phyloP scores from a whole-genome alignment of 192 early-diverging fungal genomes.

The Podochytrium sp. region DNA sequence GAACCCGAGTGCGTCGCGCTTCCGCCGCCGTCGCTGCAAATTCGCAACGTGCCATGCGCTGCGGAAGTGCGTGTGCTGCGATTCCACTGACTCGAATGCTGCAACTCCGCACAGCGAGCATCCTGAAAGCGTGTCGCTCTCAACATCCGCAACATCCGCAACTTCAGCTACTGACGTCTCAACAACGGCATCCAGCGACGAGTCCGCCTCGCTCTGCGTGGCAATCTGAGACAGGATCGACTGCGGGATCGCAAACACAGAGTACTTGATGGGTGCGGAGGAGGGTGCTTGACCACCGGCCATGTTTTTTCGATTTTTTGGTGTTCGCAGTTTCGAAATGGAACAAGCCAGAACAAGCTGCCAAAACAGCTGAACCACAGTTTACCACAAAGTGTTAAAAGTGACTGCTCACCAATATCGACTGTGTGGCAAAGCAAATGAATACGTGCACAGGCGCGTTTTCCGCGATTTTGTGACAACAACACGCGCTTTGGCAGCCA shows the following conservation, averaged over 20 bases:
- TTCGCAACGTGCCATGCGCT: slow-evolving; percentile 99
- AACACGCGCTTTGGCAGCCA: too few relatives aligned
- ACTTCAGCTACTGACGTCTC: neutral
- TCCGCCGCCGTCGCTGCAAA: slow-evolving; percentile 78
- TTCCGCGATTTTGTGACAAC: too few relatives aligned
- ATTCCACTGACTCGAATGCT: slow-evolving; percentile 82
- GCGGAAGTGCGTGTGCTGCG: slow-evolving; percentile 89
- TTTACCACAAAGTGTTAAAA: too few relatives aligned
- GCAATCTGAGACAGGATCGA: slow-evolving; percentile 30
- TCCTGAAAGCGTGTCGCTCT: neutral
- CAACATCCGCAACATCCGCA: neutral
- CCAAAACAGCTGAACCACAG: too few relatives aligned
- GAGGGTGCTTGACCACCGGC: neutral
- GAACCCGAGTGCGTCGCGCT: slow-evolving; percentile 34
- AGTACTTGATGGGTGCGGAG: neutral
- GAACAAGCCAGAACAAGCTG: too few relatives aligned
- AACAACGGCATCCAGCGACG: too few relatives aligned
- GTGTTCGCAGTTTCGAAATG: neutral
- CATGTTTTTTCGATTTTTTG: neutral
- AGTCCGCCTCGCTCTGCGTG: too few relatives aligned
- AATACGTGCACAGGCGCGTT: too few relatives aligned
- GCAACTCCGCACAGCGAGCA: slow-evolving; percentile 66
- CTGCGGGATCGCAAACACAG: slow-evolving; percentile 28
- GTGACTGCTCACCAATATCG: too few relatives aligned
- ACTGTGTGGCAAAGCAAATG: too few relatives aligned